These are phyloP conservation scores for Waitea zeae DNA, from an alignment of 1,284 basidiomycete species.

Conservation along the genomic window DNA sequence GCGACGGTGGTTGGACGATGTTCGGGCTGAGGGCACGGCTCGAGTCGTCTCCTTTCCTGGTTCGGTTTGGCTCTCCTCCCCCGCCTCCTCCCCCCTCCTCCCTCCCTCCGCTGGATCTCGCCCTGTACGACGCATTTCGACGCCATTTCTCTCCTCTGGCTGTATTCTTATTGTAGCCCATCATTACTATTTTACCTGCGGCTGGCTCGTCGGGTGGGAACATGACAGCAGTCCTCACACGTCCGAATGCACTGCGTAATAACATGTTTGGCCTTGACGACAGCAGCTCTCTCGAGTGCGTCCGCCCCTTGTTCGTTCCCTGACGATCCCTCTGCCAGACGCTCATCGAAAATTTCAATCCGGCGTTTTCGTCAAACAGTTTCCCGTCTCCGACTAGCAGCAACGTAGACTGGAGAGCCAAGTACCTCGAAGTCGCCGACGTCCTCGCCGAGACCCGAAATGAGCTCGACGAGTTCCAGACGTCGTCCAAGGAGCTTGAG, in stretches of 20 bases:
- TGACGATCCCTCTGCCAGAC: neutral
- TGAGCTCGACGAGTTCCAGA: conserved; percentile 84
- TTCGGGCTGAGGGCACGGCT: too few relatives aligned
- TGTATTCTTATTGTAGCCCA: conserved; percentile 7
- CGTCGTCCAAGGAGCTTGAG: conserved; percentile 84
- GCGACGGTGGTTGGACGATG: too few relatives aligned
- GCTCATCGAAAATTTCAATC: conserved; percentile 2
- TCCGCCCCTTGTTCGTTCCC: neutral
- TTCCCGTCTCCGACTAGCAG: conserved; percentile 31
- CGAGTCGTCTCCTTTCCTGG: too few relatives aligned
- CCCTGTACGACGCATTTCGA: neutral
- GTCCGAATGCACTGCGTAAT: conserved; percentile 37
- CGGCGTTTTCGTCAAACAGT: conserved; percentile 14
- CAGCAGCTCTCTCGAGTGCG: conserved; percentile 42
- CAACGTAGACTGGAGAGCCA: conserved; percentile 66
- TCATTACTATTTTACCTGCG: too few relatives aligned
- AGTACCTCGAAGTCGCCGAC: conserved; percentile 74
- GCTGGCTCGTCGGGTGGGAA: too few relatives aligned
- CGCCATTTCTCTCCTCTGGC: conserved; percentile 8
- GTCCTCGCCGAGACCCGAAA: conserved; percentile 73
- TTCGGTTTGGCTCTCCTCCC: conserved; percentile 7
- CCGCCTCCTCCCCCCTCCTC: neutral
- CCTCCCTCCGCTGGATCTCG: neutral
- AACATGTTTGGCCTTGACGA: conserved; percentile 41
- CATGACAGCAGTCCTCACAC: conserved; percentile 52